A percentile compares a stretch with the other conserved stretches of the same genome.
phyloP scores from a whole-genome alignment of 2,329 filamentous ascomycete genomes.

The Colletotrichum sidae region DNA sequence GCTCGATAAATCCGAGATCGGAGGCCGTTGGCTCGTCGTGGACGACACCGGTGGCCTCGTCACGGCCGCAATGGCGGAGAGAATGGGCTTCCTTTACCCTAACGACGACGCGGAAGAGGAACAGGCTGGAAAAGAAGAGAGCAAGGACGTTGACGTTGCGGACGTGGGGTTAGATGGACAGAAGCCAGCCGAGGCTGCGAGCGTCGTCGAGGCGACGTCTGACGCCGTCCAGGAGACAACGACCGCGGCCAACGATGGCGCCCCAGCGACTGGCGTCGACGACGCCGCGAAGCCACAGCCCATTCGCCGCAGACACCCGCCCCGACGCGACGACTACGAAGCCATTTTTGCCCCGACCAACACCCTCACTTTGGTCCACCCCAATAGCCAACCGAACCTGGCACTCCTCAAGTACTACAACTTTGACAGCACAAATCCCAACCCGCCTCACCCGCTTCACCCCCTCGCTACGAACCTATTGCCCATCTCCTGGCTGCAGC shows the following conservation, averaged over 20 bases:
- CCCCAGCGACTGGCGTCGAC: slow-evolving; percentile 3
- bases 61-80: slow-evolving; percentile 86
- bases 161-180: slow-evolving; percentile 28
- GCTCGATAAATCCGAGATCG: slow-evolving; percentile 68
- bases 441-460: slow-evolving; percentile 69
- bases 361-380: slow-evolving; percentile 83
- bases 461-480: slow-evolving; percentile 86
- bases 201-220: slow-evolving; percentile 2
- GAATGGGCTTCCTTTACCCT: slow-evolving; percentile 82
- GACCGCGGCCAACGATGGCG: slow-evolving; percentile 16
- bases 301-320: slow-evolving; percentile 17
- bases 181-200: slow-evolving; percentile 11
- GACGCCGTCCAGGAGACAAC: slow-evolving; percentile 5
- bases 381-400: slow-evolving; percentile 88
- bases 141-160: slow-evolving; percentile 28
- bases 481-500: slow-evolving; percentile 90
- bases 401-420: slow-evolving; percentile 89
- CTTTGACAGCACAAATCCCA: slow-evolving; percentile 78
- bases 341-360: slow-evolving; percentile 77
- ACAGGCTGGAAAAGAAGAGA: slow-evolving; percentile 46
- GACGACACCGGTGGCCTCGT: slow-evolving; percentile 89
- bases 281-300: slow-evolving; percentile 16
- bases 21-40: slow-evolving; percentile 79
- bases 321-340: slow-evolving; percentile 61
- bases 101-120: slow-evolving; percentile 45